Evolutionary conservation across 345 rosid species (phyloP).

Genomic region (Aurinia saxatilis): DNA sequence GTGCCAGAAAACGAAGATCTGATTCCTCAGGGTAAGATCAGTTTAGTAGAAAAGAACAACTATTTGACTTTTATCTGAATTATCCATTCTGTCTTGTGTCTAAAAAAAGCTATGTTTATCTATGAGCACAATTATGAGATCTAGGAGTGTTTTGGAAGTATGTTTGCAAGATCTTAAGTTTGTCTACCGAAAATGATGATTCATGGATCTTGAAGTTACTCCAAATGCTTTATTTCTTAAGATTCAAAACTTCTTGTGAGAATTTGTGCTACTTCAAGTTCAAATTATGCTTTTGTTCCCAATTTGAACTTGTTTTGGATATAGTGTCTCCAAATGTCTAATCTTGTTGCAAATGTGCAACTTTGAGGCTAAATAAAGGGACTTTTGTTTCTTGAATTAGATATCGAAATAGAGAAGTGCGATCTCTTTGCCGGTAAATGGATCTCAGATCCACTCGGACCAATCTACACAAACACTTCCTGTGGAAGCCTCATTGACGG

Average conservation of each 20-base stretch:
- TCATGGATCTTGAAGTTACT: background rate
- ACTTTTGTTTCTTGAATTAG: constrained; percentile 9
- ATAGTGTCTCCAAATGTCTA: background rate
- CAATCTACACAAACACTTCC: constrained; percentile 44
- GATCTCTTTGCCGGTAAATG: constrained; percentile 77
- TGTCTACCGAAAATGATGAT: background rate
- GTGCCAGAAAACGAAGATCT: constrained; percentile 47
- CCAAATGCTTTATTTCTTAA: background rate
- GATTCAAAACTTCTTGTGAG: background rate
- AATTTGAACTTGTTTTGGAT: background rate
- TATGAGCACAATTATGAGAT: constrained; percentile 11
- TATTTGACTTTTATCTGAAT: background rate
- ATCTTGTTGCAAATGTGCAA: background rate
- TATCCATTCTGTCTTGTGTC: background rate
- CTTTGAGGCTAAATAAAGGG: background rate
- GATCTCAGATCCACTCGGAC: constrained; percentile 70
- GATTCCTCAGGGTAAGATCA: constrained; percentile 41
- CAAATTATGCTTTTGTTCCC: background rate
- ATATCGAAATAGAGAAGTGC: constrained; percentile 48
- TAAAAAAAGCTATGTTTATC: background rate
- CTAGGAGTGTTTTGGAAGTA: background rate
- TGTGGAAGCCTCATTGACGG: constrained; percentile 44
- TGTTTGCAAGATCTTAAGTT: background rate
- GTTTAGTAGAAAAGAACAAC: background rate
- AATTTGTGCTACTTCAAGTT: background rate